Evolutionary conservation across 257 asterid genomes (phyloP), one percentile per base, ranked within the genome.

Genomic region (Solanum chmielewskii): DNA sequence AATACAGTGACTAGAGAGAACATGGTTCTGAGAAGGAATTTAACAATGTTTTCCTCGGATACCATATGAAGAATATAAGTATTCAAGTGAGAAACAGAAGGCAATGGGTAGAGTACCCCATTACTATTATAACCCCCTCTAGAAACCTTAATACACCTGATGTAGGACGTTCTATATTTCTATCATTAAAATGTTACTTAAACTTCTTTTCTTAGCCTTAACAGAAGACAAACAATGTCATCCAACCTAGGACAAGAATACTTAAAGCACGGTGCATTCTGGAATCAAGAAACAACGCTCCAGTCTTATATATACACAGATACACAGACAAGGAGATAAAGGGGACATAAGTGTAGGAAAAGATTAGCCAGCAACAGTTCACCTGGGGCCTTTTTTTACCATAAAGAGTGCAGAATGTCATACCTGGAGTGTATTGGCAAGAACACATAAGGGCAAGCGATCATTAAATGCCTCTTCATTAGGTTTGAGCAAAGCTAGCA

Each of bases 401-500:
- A 80, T 47, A 29, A 78, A 15, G 27, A 49, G 44, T 47, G 68
- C 85, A 80, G 85, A 49, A 49, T 44, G 82, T 16, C 86, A 71
- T 76, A 97, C 99, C 99, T 97, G 99, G 85, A 96, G 96, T 71
- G 99, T 94, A 86, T 95, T 94, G 84, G 99, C 98, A 59, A 97
- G 98, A 87, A 96, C 95, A 86, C 92, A 95, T 60, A 96, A 89
- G 37, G 96, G 94, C 87, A 95, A 68, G 84, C 90, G 88, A 86
- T 92, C 91, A 89, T 91, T 86, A 62, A 92, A 89, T 80, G 94
- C 90, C 92, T 92, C 98, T 90, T 96, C 98, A 68, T 89, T 92
- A 84, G 98, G 93, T 90, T 90, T 93, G 84, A 97, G 98, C 91
- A 97, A 91, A 91, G 93, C 90, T 88, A 93, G 88, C 92, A 95